These are phyloP conservation scores for Solanum boliviense DNA, from an alignment of 257 asterid species.

Conservation along the genomic window DNA sequence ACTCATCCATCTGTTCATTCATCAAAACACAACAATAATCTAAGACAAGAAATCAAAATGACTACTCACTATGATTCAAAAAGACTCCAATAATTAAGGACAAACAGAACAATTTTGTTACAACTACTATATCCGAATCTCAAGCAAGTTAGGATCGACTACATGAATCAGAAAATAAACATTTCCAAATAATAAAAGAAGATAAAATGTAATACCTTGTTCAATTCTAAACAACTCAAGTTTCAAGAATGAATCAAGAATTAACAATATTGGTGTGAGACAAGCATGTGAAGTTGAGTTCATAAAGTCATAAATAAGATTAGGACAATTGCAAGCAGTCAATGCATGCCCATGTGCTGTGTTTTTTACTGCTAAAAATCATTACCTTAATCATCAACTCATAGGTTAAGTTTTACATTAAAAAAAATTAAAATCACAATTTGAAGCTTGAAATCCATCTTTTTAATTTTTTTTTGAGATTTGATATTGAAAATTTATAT, in stretches of 20 bases:
- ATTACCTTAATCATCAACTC: constrained; percentile 23
- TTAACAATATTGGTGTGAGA: constrained; percentile 9
- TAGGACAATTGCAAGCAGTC: not conserved
- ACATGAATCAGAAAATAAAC: not conserved
- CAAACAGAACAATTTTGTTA: not conserved
- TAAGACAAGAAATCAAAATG: constrained; percentile 3
- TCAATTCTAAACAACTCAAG: constrained; percentile 7
- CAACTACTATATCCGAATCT: not conserved
- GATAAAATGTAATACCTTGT: constrained; percentile 22
- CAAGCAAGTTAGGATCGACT: not conserved
- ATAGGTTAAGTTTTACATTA: not conserved
- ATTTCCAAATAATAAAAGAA: not conserved
- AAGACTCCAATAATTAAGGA: constrained; percentile 3
- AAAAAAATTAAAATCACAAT: not conserved
- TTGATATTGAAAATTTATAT: not conserved
- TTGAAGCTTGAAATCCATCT: not conserved
- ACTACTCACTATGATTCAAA: constrained; percentile 7
- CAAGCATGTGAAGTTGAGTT: constrained; percentile 3
- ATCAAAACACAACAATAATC: constrained; percentile 11
- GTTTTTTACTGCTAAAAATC: constrained; percentile 5
- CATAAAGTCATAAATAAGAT: not conserved
- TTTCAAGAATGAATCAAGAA: not conserved
- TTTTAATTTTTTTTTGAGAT: too few species aligned
- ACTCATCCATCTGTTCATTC: constrained; percentile 60
- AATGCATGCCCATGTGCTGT: constrained; percentile 36